Percentiles rank a stretch among this genome's conserved stretches.
These are phyloP conservation scores for Trifolium repens DNA, from an alignment of 306 rosid species.

Conservation along the genomic window DNA sequence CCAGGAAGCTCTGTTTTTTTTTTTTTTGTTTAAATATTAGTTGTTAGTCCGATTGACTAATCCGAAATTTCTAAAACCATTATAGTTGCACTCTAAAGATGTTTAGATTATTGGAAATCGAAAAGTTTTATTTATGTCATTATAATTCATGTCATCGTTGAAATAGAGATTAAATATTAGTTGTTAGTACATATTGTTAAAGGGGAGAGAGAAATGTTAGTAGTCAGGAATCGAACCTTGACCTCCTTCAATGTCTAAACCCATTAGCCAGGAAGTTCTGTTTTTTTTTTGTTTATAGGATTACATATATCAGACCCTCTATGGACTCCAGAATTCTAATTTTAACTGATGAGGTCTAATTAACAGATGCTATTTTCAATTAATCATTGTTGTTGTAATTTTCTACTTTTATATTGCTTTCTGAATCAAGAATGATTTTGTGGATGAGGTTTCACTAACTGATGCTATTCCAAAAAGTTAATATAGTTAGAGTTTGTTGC, in stretches of 20 bases:
- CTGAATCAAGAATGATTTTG: neutral
- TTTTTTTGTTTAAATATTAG: too few species aligned
- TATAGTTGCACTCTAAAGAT: neutral
- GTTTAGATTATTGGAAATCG: neutral
- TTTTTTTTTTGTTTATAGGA: neutral
- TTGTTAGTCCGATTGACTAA: too few species aligned
- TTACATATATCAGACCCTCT: neutral
- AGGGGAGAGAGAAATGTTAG: too few species aligned
- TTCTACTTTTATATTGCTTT: neutral
- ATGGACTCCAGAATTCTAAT: neutral
- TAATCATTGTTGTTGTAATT: neutral
- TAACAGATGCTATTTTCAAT: neutral
- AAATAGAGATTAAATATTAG: too few species aligned
- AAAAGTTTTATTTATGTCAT: too few species aligned
- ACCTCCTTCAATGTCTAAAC: too few species aligned
- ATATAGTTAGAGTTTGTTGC: too few species aligned
- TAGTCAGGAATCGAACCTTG: too few species aligned
- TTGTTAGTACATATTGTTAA: too few species aligned
- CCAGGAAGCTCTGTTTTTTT: neutral
- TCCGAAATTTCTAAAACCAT: too few species aligned
- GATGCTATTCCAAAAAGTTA: neutral
- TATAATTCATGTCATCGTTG: too few species aligned
- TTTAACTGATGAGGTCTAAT: neutral
- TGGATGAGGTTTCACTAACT: neutral
- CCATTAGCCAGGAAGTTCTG: neutral